A percentile compares a stretch with the other conserved stretches of the same genome.
Conservation (phyloP, 805 yeast species). For the Pichia manshurica region DNA sequence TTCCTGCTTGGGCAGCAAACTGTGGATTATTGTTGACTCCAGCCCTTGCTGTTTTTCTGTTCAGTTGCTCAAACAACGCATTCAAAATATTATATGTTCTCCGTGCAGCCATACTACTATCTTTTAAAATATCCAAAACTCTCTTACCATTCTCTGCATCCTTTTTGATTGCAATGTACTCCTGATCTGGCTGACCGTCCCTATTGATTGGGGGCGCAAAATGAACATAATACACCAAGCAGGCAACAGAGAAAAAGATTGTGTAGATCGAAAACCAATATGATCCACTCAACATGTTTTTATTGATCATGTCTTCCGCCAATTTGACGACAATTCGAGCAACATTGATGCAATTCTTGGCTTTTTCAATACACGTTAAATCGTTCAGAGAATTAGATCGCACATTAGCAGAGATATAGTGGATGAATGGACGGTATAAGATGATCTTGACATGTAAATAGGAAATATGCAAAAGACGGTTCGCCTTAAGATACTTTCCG, state of each 20-base stretch:
- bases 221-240: slow-evolving; percentile 75
- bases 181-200: slow-evolving; percentile 39
- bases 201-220: slow-evolving; percentile 31
- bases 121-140: slow-evolving; percentile 65
- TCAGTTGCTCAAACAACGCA: slow-evolving; percentile 72
- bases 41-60: slow-evolving; percentile 58
- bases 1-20: slow-evolving; percentile 14
- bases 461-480: slow-evolving; percentile 64
- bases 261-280: slow-evolving; percentile 92
- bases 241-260: slow-evolving; percentile 82
- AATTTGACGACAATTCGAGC: slow-evolving; percentile 77
- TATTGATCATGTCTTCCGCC: slow-evolving; percentile 73
- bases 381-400: slow-evolving; percentile 33
- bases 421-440: slow-evolving; percentile 83
- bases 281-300: slow-evolving; percentile 69
- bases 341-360: slow-evolving; percentile 77
- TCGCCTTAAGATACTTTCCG: slow-evolving; percentile 61
- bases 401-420: slow-evolving; percentile 61
- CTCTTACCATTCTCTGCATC: slow-evolving; percentile 82
- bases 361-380: slow-evolving; percentile 62
- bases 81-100: slow-evolving; percentile 76
- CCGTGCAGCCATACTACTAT: slow-evolving; percentile 69
- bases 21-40: slow-evolving; percentile 14
- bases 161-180: slow-evolving; percentile 52
- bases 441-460: slow-evolving; percentile 74